phyloP scores from a whole-genome alignment of 108 stramenopile genomes.

The Nitzschia sp. region DNA sequence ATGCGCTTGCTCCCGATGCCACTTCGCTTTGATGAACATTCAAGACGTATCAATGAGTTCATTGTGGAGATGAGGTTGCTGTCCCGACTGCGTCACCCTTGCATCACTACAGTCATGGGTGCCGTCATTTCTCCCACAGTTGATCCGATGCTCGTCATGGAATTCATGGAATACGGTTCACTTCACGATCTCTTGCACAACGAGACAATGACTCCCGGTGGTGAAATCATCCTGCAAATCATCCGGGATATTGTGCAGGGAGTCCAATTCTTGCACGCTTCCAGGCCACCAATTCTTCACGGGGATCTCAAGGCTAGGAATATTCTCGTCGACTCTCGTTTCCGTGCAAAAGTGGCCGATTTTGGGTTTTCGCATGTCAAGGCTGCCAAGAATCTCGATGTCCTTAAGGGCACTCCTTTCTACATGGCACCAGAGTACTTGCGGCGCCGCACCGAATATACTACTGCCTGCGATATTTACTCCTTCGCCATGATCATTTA shows the following conservation, averaged over 20 bases:
- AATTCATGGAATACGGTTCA: conserved; percentile 56
- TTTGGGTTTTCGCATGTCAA: conserved; percentile 75
- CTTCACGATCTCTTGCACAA: conserved; percentile 62
- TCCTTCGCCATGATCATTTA: conserved; percentile 63
- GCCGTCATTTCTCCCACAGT: conserved; percentile 33
- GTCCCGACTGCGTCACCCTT: conserved; percentile 60
- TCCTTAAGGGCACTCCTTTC: conserved; percentile 79
- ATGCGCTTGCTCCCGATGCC: not conserved
- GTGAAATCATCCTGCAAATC: conserved; percentile 57
- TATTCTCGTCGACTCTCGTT: conserved; percentile 51
- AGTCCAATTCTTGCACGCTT: conserved; percentile 56
- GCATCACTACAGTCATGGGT: conserved; percentile 65
- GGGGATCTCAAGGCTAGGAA: conserved; percentile 56
- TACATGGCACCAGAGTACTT: conserved; percentile 94
- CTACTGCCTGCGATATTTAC: conserved; percentile 60
- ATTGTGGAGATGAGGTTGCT: conserved; percentile 57
- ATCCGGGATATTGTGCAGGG: conserved; percentile 57
- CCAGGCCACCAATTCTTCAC: conserved; percentile 55
- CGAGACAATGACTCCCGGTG: conserved; percentile 49
- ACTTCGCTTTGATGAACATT: conserved; percentile 8
- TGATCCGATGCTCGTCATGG: conserved; percentile 56
- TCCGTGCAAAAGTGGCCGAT: conserved; percentile 65
- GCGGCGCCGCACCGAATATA: conserved; percentile 39
- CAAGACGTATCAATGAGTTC: conserved; percentile 34
- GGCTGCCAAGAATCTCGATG: conserved; percentile 22